Evolutionary conservation across 2,329 filamentous ascomycete genomes (phyloP).

Genomic region (Nemania sp.): DNA sequence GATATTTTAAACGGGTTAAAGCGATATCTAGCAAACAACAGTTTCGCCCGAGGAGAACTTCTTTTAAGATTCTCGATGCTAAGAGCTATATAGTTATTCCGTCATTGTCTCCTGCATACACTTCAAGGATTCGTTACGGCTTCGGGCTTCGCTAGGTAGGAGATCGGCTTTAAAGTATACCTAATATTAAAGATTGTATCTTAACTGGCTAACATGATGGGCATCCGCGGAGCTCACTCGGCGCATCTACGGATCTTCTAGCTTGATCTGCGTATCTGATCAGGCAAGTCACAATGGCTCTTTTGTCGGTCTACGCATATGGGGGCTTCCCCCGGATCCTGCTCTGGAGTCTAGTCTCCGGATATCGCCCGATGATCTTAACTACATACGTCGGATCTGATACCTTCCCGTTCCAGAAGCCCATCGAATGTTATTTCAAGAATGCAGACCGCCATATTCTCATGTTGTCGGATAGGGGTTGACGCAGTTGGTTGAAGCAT

Average conservation of each 20-base stretch:
- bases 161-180: no score
- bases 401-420: constrained; percentile 21
- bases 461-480: neutral
- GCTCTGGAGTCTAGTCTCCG: neutral
- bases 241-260: constrained; percentile 14
- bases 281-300: constrained; percentile 15
- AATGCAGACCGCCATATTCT: neutral
- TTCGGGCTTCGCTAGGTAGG: no score
- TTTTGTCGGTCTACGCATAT: constrained; percentile 1
- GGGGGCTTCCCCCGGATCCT: neutral
- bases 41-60: no score
- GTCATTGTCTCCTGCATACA: no score
- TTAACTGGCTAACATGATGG: constrained; percentile 1
- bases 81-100: no score
- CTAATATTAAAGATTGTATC: no score
- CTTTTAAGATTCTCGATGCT: no score
- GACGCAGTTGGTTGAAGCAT: neutral
- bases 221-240: neutral
- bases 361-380: constrained; percentile 16
- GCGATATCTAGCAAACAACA: no score
- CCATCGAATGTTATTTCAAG: neutral
- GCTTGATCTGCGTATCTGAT: neutral
- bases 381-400: constrained; percentile 7
- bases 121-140: no score
- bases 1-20: no score